Base-by-base conservation (phyloP, 2,329 filamentous ascomycete genomes). In the Hypomyces perniciosus region DNA sequence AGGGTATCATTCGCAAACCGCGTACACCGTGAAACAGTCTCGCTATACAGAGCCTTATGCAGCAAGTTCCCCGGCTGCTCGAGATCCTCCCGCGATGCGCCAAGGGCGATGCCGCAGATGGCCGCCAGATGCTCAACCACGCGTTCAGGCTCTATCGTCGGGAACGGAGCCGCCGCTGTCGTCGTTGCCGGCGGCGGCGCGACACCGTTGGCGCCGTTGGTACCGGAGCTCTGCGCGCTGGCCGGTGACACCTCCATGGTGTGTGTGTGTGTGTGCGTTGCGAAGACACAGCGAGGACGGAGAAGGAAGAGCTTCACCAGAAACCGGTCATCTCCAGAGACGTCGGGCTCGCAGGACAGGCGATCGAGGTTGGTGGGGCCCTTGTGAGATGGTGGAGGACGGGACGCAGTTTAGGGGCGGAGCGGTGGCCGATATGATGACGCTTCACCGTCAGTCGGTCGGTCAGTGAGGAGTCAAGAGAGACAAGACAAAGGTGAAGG, bases 1-100 rank as follows among this genome's bases (percentile, higher is more conserved):
- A 96, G 90, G 52, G 86, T 79, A 70, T 99, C 95, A 55, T 84
- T 83, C 52, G 90, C 90, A 70, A 97, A 97, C 62, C 91, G 86
- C 59, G 84, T 83, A 70, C 92, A 96, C 73, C 90, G 82, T 65
- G 90, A 84, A 51, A 95, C 73, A 6, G 93, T 96, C 61, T 97
- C 92, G 48, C 78, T 73, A 59, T 89, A 80, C 59, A 79, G 81
- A 51, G 77, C 71, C 62, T 84, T 77, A 52, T 90, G 90, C 55
- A 99, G 77, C 69, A 99, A 76, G 73, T 89, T 96, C 56, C 88
- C 90, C 12, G 84, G 74, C 57, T 81, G 80, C 67, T 92, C 84
- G 49, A 99, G 81, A 65, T 99, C 92, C 56, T 82, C 77, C 64
- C 83, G 83, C 51, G 81, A 81, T 60, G 88, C 86, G 58, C 88